These are phyloP conservation scores for Macadamia tetraphylla DNA, from an alignment of 164 flowering plant genomes.

Conservation along the genomic window DNA sequence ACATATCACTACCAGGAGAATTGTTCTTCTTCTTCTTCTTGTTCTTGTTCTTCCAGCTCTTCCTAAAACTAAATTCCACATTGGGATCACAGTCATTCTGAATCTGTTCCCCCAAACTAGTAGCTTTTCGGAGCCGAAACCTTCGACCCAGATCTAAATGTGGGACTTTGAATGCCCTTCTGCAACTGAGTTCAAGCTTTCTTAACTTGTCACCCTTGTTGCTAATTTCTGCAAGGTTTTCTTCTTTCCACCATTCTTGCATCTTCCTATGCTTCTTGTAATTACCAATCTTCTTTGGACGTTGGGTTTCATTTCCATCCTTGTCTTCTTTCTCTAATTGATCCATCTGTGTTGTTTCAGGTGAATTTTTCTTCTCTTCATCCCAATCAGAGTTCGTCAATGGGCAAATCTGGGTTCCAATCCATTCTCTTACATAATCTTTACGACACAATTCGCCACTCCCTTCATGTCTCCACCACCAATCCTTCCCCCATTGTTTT, in stretches of 20 bases:
- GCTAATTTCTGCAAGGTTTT: constrained; percentile 63
- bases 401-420: constrained; percentile 83
- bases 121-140: constrained; percentile 28
- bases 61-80: constrained; percentile 74
- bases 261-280: constrained; percentile 62
- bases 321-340: constrained; percentile 21
- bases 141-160: constrained; percentile 40
- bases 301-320: constrained; percentile 16
- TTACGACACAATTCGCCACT: constrained; percentile 83
- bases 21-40: constrained; percentile 39
- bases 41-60: constrained; percentile 39
- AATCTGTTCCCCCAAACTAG: constrained; percentile 23
- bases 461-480: constrained; percentile 99
- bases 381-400: constrained; percentile 64
- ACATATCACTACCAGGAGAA: constrained; percentile 67
- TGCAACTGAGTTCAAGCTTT: constrained; percentile 44
- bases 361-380: constrained; percentile 37
- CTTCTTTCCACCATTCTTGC: constrained; percentile 99
- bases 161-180: constrained; percentile 43
- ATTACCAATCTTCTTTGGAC: constrained; percentile 16
- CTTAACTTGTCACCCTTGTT: constrained; percentile 43
- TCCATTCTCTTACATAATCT: constrained; percentile 97
- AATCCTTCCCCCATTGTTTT: constrained; percentile 90
- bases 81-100: constrained; percentile 23
- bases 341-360: constrained; percentile 25